A percentile compares a stretch with the other conserved stretches of the same genome.
These are phyloP conservation scores for Eucalyptus globulus DNA, from an alignment of 345 rosid genomes.

Conservation along the genomic window DNA sequence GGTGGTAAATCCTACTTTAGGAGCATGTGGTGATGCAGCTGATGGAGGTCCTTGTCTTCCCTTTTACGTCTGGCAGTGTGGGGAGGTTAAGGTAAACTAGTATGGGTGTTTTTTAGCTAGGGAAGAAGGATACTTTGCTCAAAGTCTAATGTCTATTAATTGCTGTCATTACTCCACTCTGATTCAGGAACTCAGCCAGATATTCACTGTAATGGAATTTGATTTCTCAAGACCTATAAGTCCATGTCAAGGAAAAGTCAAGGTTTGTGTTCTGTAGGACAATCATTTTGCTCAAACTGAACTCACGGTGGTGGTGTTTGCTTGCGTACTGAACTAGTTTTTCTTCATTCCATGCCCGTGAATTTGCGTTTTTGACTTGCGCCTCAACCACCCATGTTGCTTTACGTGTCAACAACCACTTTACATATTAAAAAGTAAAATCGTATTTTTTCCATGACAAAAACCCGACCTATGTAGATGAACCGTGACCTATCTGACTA, in stretches of 20 bases:
- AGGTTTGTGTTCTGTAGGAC: constrained; percentile 24
- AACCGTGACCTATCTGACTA: background rate
- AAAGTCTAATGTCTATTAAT: background rate
- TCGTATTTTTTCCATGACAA: background rate
- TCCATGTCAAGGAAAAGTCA: constrained; percentile 46
- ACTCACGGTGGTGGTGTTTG: background rate
- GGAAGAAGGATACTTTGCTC: background rate
- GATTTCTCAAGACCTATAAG: constrained; percentile 54
- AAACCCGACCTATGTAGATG: background rate
- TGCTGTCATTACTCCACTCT: background rate
- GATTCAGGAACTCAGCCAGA: constrained; percentile 63
- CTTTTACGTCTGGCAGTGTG: constrained; percentile 81
- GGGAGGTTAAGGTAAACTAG: constrained; percentile 52
- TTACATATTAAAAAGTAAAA: background rate
- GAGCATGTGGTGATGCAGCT: constrained; percentile 65
- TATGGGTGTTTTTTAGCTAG: background rate
- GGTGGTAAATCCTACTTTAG: constrained; percentile 59
- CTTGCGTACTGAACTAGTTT: background rate
- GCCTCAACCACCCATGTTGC: background rate
- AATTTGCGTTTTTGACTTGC: background rate
- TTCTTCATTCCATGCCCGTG: background rate
- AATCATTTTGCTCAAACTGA: background rate
- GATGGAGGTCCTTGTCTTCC: constrained; percentile 70
- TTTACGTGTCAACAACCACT: background rate
- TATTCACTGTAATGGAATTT: constrained; percentile 59